These are phyloP conservation scores for Trichoderma asperellum DNA, from an alignment of 2,329 filamentous ascomycete species.

Conservation along the genomic window DNA sequence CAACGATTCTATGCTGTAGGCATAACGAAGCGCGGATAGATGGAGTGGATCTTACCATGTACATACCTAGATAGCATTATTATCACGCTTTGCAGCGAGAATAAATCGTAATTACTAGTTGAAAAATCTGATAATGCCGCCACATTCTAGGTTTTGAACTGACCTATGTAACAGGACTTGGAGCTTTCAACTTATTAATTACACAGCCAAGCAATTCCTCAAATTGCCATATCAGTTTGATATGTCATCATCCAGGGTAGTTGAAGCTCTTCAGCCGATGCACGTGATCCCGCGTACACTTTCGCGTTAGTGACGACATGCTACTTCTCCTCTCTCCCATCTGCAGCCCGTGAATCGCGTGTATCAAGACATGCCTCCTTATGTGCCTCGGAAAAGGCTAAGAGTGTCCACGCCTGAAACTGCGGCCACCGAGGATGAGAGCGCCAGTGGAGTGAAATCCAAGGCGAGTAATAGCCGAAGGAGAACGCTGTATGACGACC, in stretches of 20 bases:
- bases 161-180: not conserved
- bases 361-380: slow-evolving; percentile 63
- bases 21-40: not conserved
- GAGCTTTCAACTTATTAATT: not conserved
- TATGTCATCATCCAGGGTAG: slow-evolving; percentile 1
- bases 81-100: not conserved
- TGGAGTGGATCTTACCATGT: not conserved
- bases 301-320: slow-evolving; percentile 38
- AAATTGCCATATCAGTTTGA: not conserved
- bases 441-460: slow-evolving; percentile 32
- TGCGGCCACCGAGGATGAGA: slow-evolving; percentile 37
- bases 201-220: not conserved
- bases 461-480: slow-evolving; percentile 47
- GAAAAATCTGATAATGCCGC: not conserved
- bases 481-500: slow-evolving; percentile 63
- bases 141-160: not conserved
- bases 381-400: slow-evolving; percentile 68
- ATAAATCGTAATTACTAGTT: not conserved
- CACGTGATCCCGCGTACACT: slow-evolving; percentile 40
- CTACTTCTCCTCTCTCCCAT: not conserved
- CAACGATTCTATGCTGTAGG: not conserved
- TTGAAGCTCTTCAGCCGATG: not conserved
- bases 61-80: not conserved
- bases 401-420: slow-evolving; percentile 50
- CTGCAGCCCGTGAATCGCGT: not conserved